Conservation (phyloP, 495 filamentous ascomycete genomes). For the Peziza echinospora region DNA sequence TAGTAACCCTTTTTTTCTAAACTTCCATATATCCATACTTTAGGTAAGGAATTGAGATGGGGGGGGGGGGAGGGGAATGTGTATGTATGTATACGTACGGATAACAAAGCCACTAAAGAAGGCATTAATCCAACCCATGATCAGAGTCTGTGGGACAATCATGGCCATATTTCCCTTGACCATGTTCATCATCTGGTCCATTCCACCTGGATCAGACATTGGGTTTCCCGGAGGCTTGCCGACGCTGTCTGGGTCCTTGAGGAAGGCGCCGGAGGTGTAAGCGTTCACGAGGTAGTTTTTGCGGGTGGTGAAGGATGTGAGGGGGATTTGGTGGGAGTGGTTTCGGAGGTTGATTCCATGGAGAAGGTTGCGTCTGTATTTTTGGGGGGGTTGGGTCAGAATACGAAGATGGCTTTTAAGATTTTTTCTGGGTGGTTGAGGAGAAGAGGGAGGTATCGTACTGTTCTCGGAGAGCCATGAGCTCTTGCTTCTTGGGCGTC, state of each 20-base stretch:
- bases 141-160: constrained; percentile 96
- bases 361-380: constrained; percentile 48
- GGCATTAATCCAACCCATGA: constrained; percentile 99
- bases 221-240: constrained; percentile 76
- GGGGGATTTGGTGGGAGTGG: constrained; percentile 53
- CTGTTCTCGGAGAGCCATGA: constrained; percentile 62
- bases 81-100: constrained; percentile 32
- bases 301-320: constrained; percentile 50
- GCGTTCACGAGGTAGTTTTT: constrained; percentile 58
- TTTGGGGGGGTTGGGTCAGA: no score
- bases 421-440: not conserved
- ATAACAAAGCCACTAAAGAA: constrained; percentile 97
- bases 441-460: constrained; percentile 1
- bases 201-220: constrained; percentile 27
- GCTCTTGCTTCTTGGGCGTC: constrained; percentile 59
- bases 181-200: constrained; percentile 94
- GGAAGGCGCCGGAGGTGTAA: constrained; percentile 63
- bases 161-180: constrained; percentile 99
- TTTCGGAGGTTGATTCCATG: constrained; percentile 68
- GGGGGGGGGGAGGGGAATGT: not conserved
- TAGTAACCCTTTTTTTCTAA: constrained; percentile 66
- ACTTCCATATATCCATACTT: not conserved
- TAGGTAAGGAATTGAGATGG: not conserved
- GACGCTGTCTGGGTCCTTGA: constrained; percentile 68
- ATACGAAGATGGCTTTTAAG: no score